Evolutionary conservation across 2,329 filamentous ascomycete genomes (phyloP), one percentile per base, ranked within the genome.

Genomic region (Aspergillus sp.): DNA sequence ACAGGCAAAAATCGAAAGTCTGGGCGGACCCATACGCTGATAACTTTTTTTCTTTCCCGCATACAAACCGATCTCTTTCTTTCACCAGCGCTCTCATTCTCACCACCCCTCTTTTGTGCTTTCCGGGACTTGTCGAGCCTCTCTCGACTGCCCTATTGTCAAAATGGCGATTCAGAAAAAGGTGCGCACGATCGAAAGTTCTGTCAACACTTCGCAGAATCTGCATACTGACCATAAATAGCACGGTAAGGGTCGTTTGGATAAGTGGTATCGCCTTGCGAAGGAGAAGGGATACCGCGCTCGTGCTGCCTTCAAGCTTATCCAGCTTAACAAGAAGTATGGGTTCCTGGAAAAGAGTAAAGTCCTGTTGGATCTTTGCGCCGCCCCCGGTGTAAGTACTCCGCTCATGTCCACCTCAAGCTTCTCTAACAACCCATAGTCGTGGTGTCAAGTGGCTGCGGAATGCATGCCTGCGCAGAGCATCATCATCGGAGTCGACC

Each of bases 321-420:
- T 99, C 62, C 93, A 99, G 73, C 79, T 99, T 65, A 99, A 99
- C 79, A 96, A 97, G 77, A 97, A 96, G 72, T 99, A 95, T 87
- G 89, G 90, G 62, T 99, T 99, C 74, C 79, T 99, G 63, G 91
- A 97, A 74, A 93, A 95, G 80, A 95, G 90, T 75, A 95, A 90
- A 79, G 94, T 97, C 65, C 79, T 96, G 56, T 81, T 99, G 71
- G 95, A 99, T 86, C 88, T 99, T 69, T 99, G 94, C 77, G 94
- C 94, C 60, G 94, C 94, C 17, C 94, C 94, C 30, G 94, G 94
- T 73, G 87, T 90, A 79, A 70, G 85, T 79, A 30, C 20, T 33
- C 36, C 16, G 22, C 2, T 44, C 22, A 19, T 17, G 26, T 36
- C 17, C 17, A 11, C 32, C 30, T 45, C 30, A 8, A 5, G 22